These are phyloP conservation scores for Graphiopsis chlorocephala DNA, from an alignment of 2,329 filamentous ascomycete species.

Conservation along the genomic window DNA sequence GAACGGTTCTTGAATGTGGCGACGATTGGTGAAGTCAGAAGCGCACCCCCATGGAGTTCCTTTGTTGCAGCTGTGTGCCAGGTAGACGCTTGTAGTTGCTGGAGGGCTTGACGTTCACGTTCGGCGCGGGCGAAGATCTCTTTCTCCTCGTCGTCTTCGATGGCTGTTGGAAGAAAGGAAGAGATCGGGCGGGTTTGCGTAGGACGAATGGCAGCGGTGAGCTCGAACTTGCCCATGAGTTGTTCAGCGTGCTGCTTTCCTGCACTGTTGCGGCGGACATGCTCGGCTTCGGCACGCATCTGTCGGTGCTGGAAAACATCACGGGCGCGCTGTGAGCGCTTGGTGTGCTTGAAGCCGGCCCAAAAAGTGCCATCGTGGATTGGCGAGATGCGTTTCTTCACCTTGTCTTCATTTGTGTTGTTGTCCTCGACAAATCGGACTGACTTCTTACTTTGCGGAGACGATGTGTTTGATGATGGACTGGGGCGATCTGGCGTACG, in stretches of 20 bases:
- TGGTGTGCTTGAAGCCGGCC: conserved; percentile 63
- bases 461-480: conserved; percentile 25
- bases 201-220: conserved; percentile 52
- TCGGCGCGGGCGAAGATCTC: conserved; percentile 48
- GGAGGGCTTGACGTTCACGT: conserved; percentile 76
- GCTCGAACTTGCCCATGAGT: conserved; percentile 79
- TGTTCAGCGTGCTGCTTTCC: conserved; percentile 72
- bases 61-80: conserved; percentile 64
- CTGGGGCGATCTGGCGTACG: conserved; percentile 30
- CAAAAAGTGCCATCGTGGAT: conserved; percentile 65
- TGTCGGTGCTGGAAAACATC: conserved; percentile 85
- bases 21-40: conserved; percentile 56
- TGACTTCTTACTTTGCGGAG: conserved; percentile 61
- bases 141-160: conserved; percentile 37
- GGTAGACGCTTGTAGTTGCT: conserved; percentile 60
- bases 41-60: conserved; percentile 58
- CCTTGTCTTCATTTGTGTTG: conserved; percentile 21
- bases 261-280: conserved; percentile 75
- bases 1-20: conserved; percentile 31
- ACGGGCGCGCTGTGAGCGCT: conserved; percentile 57
- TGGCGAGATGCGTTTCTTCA: conserved; percentile 31
- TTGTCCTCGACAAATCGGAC: conserved; percentile 59
- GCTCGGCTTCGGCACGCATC: conserved; percentile 82
- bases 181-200: conserved; percentile 45
- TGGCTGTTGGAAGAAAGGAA: conserved; percentile 38